Evolutionary conservation across 2,329 filamentous ascomycete genomes (phyloP).

Genomic region (Aspergillus piperis): DNA sequence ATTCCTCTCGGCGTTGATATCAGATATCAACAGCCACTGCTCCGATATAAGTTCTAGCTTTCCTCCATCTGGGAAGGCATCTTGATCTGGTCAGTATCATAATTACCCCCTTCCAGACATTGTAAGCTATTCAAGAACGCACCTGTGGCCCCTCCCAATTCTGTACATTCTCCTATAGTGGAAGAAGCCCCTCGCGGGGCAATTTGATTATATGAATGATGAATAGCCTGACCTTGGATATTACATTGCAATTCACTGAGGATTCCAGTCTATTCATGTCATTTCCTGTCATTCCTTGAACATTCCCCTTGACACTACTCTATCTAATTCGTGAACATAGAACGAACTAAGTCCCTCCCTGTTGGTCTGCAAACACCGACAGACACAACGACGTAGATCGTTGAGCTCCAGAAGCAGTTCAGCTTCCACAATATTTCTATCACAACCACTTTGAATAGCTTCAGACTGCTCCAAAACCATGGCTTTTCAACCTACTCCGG

Average conservation of each 20-base stretch:
- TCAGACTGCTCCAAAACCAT: slow-evolving; percentile 18
- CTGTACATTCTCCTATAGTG: neutral
- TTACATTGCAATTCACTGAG: neutral
- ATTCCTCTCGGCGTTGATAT: too few species aligned
- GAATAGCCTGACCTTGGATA: neutral
- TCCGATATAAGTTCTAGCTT: too few species aligned
- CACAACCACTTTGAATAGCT: neutral
- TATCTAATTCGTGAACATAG: neutral
- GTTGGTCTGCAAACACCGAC: neutral
- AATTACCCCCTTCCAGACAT: too few species aligned
- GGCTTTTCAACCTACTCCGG: slow-evolving; percentile 41
- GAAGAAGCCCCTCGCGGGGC: neutral
- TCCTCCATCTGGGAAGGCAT: too few species aligned
- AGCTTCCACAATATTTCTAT: neutral
- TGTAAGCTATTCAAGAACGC: too few species aligned
- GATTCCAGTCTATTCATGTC: neutral
- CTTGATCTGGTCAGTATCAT: too few species aligned
- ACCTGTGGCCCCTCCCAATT: too few species aligned
- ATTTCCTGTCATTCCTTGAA: too few species aligned
- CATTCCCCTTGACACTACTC: neutral
- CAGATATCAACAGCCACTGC: too few species aligned
- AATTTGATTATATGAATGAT: neutral
- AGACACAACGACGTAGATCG: neutral
- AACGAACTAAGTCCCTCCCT: neutral
- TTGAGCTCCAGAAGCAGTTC: neutral